Evolutionary conservation across 768 basidiomycete species (phyloP).

Genomic region (Tricholoma furcatifolium): DNA sequence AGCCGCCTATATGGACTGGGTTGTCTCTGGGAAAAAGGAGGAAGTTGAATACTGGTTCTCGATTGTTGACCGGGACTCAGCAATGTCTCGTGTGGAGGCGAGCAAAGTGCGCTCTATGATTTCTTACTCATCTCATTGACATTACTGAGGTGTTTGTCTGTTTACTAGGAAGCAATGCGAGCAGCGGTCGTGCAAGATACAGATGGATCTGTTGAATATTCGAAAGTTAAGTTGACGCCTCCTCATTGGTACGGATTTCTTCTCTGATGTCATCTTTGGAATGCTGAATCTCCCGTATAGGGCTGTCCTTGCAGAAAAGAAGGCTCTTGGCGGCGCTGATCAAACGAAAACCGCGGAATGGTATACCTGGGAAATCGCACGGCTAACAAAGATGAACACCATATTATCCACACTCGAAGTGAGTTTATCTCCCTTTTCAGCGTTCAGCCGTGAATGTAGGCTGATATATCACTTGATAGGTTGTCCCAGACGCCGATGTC

Average conservation of each 20-base stretch:
- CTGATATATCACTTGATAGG: too few species aligned
- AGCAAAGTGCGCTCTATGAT: constrained; percentile 2
- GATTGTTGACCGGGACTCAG: constrained; percentile 6
- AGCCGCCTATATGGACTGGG: constrained; percentile 10
- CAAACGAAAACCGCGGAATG: not conserved
- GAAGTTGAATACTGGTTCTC: constrained; percentile 11
- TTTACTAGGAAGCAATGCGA: constrained; percentile 7
- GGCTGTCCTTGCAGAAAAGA: constrained; percentile 6
- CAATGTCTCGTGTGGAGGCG: constrained; percentile 6
- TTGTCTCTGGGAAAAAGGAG: constrained; percentile 7
- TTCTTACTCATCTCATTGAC: not conserved
- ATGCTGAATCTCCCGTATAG: not conserved
- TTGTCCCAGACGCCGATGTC: too few species aligned
- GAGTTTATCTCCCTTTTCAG: not conserved
- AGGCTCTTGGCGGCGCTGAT: not conserved
- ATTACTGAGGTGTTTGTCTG: not conserved
- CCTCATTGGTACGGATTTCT: not conserved
- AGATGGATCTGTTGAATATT: constrained; percentile 4
- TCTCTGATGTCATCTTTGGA: not conserved
- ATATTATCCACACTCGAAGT: not conserved
- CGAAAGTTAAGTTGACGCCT: not conserved
- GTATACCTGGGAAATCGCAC: constrained; percentile 3
- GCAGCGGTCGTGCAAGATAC: constrained; percentile 6
- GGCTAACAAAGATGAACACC: not conserved
- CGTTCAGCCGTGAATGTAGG: not conserved